These are phyloP conservation scores for Aspergillus quadrilineatus DNA, from an alignment of 2,329 filamentous ascomycete species.

Conservation along the genomic window DNA sequence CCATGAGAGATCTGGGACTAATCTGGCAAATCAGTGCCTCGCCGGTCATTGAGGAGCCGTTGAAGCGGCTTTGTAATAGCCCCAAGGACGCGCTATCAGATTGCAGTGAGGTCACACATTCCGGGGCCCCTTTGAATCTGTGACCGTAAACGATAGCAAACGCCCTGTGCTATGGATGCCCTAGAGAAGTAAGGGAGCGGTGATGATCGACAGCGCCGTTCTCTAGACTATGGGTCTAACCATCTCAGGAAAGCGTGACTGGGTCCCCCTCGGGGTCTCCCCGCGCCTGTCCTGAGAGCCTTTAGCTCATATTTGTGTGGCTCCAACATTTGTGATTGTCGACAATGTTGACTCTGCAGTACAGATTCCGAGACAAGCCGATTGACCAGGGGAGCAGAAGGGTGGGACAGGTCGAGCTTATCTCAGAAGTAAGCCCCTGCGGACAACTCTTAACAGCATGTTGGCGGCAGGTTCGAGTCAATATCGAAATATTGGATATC, in stretches of 20 bases:
- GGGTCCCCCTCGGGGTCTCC: background rate
- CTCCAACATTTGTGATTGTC: too few species aligned
- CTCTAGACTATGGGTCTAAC: constrained; percentile 1
- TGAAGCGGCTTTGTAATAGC: background rate
- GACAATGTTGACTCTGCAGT: background rate
- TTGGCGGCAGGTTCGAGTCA: background rate
- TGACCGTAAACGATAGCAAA: background rate
- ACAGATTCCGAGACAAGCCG: background rate
- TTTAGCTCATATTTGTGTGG: too few species aligned
- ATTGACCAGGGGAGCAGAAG: background rate
- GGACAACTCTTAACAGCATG: background rate
- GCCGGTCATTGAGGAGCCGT: background rate
- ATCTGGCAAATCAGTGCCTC: background rate
- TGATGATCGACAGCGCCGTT: background rate
- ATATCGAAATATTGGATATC: background rate
- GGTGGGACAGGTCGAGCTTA: background rate
- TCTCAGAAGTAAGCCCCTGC: background rate
- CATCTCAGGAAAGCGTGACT: background rate
- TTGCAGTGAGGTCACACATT: background rate
- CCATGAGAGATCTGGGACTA: background rate
- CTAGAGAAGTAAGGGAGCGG: constrained; percentile 5
- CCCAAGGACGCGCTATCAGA: background rate
- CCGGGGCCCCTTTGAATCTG: background rate
- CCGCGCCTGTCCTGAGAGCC: too few species aligned
- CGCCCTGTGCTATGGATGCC: constrained; percentile 5